Percentiles rank a stretch among this genome's conserved stretches.
These are phyloP conservation scores for Apiospora arundinis DNA, from an alignment of 2,329 filamentous ascomycete species.

Conservation along the genomic window DNA sequence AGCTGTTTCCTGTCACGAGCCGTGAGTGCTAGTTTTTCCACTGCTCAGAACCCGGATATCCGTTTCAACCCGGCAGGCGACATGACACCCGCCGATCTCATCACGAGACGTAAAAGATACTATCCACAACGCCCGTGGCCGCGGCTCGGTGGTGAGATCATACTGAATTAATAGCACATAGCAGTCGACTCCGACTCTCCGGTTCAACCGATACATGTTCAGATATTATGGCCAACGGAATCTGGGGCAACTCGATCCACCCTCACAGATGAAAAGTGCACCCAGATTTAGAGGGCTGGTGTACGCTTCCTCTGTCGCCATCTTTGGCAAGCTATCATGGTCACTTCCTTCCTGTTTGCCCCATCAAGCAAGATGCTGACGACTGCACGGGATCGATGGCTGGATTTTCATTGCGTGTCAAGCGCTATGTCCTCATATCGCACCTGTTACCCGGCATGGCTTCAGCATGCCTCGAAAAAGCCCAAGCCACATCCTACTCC, in stretches of 20 bases:
- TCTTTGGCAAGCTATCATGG: neutral
- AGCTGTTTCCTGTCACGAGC: neutral
- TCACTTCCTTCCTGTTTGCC: neutral
- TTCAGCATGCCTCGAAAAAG: neutral
- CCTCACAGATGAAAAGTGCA: constrained; percentile 2
- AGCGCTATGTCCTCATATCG: neutral
- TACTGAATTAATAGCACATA: neutral
- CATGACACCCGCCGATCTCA: neutral
- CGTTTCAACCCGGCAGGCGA: neutral
- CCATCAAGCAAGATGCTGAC: neutral
- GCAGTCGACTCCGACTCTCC: neutral
- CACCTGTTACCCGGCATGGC: neutral
- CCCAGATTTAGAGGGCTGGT: neutral
- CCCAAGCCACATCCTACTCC: neutral
- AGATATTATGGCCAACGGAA: neutral
- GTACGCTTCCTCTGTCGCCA: neutral
- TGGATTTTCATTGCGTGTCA: neutral
- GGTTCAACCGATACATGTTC: neutral
- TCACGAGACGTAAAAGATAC: neutral
- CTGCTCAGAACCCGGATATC: neutral
- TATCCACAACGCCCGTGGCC: neutral
- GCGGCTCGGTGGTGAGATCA: neutral
- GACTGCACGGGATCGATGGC: neutral
- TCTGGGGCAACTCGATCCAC: neutral
- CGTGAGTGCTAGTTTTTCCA: neutral